Evolutionary conservation across 2,329 filamentous ascomycete genomes (phyloP).

Genomic region (Purpureocillium takamizusanense): DNA sequence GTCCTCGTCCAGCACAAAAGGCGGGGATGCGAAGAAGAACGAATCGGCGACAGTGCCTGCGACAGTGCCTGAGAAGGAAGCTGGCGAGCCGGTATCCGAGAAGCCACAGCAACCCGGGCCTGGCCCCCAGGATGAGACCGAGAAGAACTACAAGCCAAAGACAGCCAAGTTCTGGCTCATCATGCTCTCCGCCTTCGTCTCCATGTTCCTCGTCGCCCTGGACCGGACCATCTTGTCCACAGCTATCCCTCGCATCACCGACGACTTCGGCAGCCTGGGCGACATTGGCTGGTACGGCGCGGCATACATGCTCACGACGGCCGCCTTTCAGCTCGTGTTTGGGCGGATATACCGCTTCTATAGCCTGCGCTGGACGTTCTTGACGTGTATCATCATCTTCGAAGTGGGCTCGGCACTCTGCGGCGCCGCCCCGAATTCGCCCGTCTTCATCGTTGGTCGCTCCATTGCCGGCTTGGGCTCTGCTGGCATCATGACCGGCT

Average conservation of each 20-base stretch:
- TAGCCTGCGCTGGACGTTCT: conserved; percentile 37
- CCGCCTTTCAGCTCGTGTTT: conserved; percentile 43
- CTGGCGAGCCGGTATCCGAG: conserved; percentile 10
- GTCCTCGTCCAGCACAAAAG: too few relatives aligned
- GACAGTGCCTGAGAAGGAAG: neutral
- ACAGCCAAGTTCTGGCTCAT: conserved; percentile 47
- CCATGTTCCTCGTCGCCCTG: conserved; percentile 49
- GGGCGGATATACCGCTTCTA: conserved; percentile 47
- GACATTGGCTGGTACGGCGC: conserved; percentile 59
- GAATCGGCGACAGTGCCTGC: neutral
- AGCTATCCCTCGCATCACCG: conserved; percentile 45
- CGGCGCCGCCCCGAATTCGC: conserved; percentile 43
- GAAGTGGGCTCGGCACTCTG: conserved; percentile 46
- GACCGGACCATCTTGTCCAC: conserved; percentile 48
- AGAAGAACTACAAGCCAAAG: conserved; percentile 40
- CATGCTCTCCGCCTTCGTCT: conserved; percentile 42
- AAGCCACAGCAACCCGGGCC: conserved; percentile 6
- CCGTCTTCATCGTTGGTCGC: conserved; percentile 45
- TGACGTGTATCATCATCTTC: conserved; percentile 39
- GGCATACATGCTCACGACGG: conserved; percentile 51
- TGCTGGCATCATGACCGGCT: conserved; percentile 48
- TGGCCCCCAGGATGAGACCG: conserved; percentile 16
- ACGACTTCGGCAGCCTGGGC: conserved; percentile 46
- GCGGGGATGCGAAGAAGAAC: too few relatives aligned
- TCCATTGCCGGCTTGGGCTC: conserved; percentile 47